Evolutionary conservation across 169 alveolate species (phyloP).

Genomic region (Babesia gibsoni): DNA sequence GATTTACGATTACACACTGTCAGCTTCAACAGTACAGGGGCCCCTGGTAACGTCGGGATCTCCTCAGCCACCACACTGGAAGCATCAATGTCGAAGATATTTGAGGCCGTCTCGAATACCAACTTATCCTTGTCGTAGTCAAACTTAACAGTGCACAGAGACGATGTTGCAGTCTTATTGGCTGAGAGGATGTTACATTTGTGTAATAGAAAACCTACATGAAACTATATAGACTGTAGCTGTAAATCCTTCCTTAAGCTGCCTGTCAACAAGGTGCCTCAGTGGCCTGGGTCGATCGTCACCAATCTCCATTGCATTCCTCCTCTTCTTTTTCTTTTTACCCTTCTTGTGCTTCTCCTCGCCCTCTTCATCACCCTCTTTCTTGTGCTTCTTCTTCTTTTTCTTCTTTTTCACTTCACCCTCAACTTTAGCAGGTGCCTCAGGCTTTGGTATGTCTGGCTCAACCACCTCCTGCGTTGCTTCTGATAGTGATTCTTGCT

Average conservation of each 20-base stretch:
- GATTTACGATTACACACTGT: conserved; percentile 2
- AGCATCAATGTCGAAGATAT: conserved; percentile 46
- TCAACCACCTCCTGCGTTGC: no score
- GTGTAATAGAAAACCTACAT: conserved; percentile 15
- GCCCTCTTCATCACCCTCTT: neutral
- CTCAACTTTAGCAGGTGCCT: neutral
- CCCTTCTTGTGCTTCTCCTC: neutral
- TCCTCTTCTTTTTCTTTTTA: conserved; percentile 4
- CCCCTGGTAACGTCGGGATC: conserved; percentile 31
- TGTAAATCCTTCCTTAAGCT: conserved; percentile 45
- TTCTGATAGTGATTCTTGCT: no score
- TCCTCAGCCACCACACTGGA: conserved; percentile 44
- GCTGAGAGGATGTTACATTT: neutral
- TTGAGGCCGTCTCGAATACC: conserved; percentile 19
- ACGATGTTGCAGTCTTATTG: conserved; percentile 39
- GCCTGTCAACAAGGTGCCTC: conserved; percentile 21
- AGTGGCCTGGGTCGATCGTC: conserved; percentile 37
- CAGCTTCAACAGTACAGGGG: conserved; percentile 47
- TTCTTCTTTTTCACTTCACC: neutral
- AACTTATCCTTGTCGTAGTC: conserved; percentile 39
- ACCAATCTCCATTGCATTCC: neutral
- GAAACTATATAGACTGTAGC: conserved; percentile 55
- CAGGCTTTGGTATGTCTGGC: neutral
- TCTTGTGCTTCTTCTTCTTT: neutral
- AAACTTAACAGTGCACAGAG: conserved; percentile 41